Evolutionary conservation across 83 land plant species (phyloP).

Genomic region (Diphasiastrum complanatum): DNA sequence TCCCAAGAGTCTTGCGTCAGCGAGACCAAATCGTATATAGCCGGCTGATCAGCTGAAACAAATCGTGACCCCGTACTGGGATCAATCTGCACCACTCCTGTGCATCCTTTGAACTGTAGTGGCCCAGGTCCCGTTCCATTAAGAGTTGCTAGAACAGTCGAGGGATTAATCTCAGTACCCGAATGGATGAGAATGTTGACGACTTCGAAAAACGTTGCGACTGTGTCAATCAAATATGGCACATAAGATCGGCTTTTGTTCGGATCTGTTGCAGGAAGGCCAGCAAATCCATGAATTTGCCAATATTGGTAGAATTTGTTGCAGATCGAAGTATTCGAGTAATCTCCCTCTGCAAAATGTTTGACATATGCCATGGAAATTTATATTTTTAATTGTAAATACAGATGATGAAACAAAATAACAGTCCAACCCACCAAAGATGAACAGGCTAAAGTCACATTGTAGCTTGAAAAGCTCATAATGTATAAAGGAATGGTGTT

Average conservation of each 20-base stretch:
- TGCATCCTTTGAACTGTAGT: neutral
- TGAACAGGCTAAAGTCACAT: no score
- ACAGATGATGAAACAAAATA: neutral
- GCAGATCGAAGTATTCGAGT: neutral
- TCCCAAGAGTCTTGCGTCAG: neutral
- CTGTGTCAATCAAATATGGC: conserved; percentile 23
- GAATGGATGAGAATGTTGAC: conserved; percentile 22
- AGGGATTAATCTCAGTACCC: neutral
- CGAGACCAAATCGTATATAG: neutral
- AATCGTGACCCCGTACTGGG: conserved; percentile 1
- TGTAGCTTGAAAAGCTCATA: no score
- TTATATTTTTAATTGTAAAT: neutral
- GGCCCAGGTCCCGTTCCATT: neutral
- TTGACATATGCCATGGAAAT: neutral
- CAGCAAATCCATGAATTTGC: conserved; percentile 10
- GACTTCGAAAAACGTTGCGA: conserved; percentile 10
- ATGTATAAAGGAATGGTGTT: no score
- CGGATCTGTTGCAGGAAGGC: neutral
- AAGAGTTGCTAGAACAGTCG: conserved; percentile 1
- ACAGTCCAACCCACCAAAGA: neutral
- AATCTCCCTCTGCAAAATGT: conserved; percentile 25
- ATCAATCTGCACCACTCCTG: conserved; percentile 9
- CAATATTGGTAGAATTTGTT: conserved; percentile 20
- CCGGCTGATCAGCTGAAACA: neutral
- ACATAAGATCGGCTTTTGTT: conserved; percentile 19